Conservation (phyloP, 805 yeast genomes). For the Metschnikowia anglica region DNA sequence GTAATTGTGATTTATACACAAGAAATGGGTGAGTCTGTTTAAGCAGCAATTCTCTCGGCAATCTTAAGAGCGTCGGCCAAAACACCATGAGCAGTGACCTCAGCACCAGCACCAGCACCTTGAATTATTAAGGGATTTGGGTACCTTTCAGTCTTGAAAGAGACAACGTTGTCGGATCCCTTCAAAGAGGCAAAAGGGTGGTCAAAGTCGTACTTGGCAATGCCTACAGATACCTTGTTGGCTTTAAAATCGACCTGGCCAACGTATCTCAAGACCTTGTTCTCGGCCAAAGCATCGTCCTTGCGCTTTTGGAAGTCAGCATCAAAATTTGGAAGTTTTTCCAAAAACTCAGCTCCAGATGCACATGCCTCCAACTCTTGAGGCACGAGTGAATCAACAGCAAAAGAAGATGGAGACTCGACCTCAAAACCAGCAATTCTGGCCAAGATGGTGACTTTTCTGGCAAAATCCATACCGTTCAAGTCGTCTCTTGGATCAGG, state of each 20-base stretch:
- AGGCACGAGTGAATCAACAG: constrained; percentile 92
- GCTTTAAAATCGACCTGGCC: constrained; percentile 81
- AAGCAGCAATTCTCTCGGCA: constrained; percentile 74
- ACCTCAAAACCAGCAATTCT: constrained; percentile 86
- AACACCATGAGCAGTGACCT: constrained; percentile 76
- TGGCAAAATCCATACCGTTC: constrained; percentile 97
- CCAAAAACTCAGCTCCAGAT: constrained; percentile 76
- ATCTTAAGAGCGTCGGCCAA: constrained; percentile 90
- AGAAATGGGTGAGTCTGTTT: constrained; percentile 4
- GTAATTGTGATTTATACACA: constrained; percentile 5
- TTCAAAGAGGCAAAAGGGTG: constrained; percentile 95
- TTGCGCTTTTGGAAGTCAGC: constrained; percentile 73
- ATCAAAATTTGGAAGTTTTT: constrained; percentile 80
- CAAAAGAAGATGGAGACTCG: constrained; percentile 87
- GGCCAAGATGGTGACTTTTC: constrained; percentile 95
- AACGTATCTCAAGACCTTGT: constrained; percentile 89
- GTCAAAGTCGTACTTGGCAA: constrained; percentile 79
- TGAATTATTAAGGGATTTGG: constrained; percentile 90
- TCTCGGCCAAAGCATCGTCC: constrained; percentile 75
- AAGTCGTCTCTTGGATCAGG: constrained; percentile 99
- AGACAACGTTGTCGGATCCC: constrained; percentile 94
- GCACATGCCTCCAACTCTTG: constrained; percentile 70
- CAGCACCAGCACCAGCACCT: constrained; percentile 95
- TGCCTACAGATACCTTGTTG: constrained; percentile 76
- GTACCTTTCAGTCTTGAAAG: constrained; percentile 89